phyloP scores from a whole-genome alignment of 1,284 basidiomycete genomes.

The Leccinum fallax region DNA sequence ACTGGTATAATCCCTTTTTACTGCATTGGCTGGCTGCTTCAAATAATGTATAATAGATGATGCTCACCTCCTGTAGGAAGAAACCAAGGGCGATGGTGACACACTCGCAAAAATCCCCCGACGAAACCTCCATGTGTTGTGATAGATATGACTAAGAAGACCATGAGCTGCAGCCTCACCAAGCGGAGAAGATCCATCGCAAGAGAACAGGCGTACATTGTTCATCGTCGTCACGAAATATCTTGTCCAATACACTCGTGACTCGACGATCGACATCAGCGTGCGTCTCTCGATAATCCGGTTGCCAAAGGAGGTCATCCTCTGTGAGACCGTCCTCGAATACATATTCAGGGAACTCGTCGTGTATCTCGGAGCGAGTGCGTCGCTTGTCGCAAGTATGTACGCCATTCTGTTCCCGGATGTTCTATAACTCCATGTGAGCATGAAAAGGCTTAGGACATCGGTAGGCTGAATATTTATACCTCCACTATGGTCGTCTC shows the following conservation, averaged over 20 bases:
- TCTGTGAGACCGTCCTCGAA: slow-evolving; percentile 74
- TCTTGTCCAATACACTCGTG: slow-evolving; percentile 2
- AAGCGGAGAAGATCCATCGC: not conserved
- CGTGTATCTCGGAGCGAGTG: slow-evolving; percentile 48
- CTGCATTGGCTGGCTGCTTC: not conserved
- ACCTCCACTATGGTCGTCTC: not conserved
- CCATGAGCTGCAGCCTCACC: not conserved
- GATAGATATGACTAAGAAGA: slow-evolving; percentile 53
- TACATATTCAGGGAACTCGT: slow-evolving; percentile 58
- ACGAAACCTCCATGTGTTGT: slow-evolving; percentile 65
- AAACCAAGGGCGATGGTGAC: slow-evolving; percentile 44
- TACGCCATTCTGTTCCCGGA: not conserved
- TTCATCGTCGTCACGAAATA: slow-evolving; percentile 6
- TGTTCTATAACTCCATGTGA: not conserved
- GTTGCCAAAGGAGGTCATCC: slow-evolving; percentile 48
- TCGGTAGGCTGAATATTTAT: not conserved
- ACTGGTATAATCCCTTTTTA: slow-evolving; percentile 12
- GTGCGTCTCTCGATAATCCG: slow-evolving; percentile 11
- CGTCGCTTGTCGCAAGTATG: slow-evolving; percentile 15
- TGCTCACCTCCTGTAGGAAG: slow-evolving; percentile 63
- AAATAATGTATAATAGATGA: not conserved
- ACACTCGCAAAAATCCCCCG: slow-evolving; percentile 47
- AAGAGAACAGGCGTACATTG: slow-evolving; percentile 4
- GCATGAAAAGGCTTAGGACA: not conserved
- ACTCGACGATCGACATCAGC: slow-evolving; percentile 9